phyloP scores from a whole-genome alignment of 495 filamentous ascomycete species.

The Xanthoparmelia taractica region DNA sequence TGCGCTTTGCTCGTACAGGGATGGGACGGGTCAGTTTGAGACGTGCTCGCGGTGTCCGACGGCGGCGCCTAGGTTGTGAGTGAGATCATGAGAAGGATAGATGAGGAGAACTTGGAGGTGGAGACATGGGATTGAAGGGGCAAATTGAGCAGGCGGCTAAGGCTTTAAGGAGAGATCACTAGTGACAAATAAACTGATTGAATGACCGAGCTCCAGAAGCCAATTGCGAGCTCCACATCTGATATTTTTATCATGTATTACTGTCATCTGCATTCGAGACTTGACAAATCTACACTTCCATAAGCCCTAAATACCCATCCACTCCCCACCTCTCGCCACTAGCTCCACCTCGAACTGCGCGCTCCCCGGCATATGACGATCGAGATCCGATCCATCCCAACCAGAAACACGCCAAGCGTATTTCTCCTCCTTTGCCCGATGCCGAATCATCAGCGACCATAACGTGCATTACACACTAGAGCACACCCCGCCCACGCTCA shows the following conservation, averaged over 20 bases:
- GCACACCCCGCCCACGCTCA: too few species aligned
- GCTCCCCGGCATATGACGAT: neutral
- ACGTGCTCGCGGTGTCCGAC: slow-evolving; percentile 13
- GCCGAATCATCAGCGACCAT: neutral
- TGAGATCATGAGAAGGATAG: neutral
- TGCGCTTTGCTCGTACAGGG: slow-evolving; percentile 13
- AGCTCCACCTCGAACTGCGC: neutral
- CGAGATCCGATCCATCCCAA: neutral
- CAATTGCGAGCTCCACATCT: neutral
- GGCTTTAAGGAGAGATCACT: neutral
- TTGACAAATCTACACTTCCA: neutral
- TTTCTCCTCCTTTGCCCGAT: neutral
- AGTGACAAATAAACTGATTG: neutral
- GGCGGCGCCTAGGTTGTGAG: neutral
- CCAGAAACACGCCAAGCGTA: neutral
- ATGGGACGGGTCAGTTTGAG: slow-evolving; percentile 10
- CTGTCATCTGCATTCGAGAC: neutral
- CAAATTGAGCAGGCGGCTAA: neutral
- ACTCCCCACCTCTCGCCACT: neutral
- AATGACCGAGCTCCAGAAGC: neutral
- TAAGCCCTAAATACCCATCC: neutral
- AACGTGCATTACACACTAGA: neutral
- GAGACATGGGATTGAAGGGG: neutral
- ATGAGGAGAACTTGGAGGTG: neutral
- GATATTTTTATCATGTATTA: neutral